Evolutionary conservation across 352 stramenopile genomes (phyloP), one percentile per base, ranked within the genome.

Genomic region (Pythium insidiosum): DNA sequence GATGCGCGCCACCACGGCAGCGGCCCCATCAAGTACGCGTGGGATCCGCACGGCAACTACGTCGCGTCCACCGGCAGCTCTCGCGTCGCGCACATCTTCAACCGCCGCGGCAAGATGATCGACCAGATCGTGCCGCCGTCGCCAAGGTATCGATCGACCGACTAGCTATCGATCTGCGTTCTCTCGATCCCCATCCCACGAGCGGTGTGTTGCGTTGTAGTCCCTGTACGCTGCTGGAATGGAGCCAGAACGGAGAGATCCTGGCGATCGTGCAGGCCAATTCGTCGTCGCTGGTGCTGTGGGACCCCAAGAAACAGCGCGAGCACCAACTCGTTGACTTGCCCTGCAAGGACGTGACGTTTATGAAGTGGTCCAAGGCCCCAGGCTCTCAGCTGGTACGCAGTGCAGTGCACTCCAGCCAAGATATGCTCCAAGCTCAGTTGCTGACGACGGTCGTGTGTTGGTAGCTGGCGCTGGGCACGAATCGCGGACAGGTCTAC

Each of bases 341-440:
- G 24, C 68, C 68, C 6, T 82, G 73, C 56, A 81, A 72, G 21
- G 76, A 89, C 47, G 68, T 89, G 22, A 84, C 65, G 53, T 81
- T 87, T 52, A 68, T 89, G 37, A 81, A 82, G 45, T 89, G 76
- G 76, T 86, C 74, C 47, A 89, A 84, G 42, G 72, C 66, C n/a
- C 61, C 69, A 18, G 43, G 62, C 15, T 81, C 68, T 11, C 51
- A 79, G 18, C 50, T 88, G 40, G 71, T 80, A 61, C 10, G 49
- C 44, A 15, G 28, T n/a, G n/a, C n/a, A n/a, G n/a, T n/a, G n/a
- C n/a, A n/a, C n/a, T 28, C 21, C 2, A 2, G 16, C 28, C 28
- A 33, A 33, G 28, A n/a, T 34, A n/a, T n/a, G n/a, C n/a, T n/a
- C n/a, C n/a, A n/a, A n/a, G n/a, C n/a, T n/a, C n/a, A n/a, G n/a